Base-by-base conservation (phyloP, 2,329 filamentous ascomycete genomes). In the Xylariaceae sp. region DNA sequence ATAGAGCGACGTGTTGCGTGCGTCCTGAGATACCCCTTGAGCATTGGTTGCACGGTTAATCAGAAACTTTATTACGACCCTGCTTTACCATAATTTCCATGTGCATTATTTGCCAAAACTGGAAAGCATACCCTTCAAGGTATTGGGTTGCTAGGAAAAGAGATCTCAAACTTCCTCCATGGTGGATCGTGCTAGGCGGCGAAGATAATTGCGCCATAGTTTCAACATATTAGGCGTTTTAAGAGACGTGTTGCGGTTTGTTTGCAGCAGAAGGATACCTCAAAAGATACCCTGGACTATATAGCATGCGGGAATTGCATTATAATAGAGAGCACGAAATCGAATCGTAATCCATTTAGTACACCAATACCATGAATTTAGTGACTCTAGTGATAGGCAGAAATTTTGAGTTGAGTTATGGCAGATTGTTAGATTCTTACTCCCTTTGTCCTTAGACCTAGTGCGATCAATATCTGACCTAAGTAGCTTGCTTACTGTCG, bases 21-120 rank as follows among this genome's bases (percentile, higher is more conserved):
- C 49, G 55, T 52, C 54, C 58, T 53, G 50, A 58, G 63, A 67
- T 65, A 66, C 63, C 65, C 63, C 59, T 43, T 50, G 53, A 53
- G 53, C 56, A 57, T 56, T 53, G 40, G 35, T 54, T 64, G 47
- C 58, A 57, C 24, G 44, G 42, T 42, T 33, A n/a, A 36, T n/a
- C n/a, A n/a, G n/a, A n/a, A n/a, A n/a, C 46, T 20, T 26, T 10
- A n/a, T 33, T 40, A 43, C 13, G 11, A 30, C 11, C 20, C 49
- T 42, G 47, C 48, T 1, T 35, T 58, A 9, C 33, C n/a, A n/a
- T 53, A 46, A 58, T 57, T 13, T 15, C 26, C 21, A 16, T 27
- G 13, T 29, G 35, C 24, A 8, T 33, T 23, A 6, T 40, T 40
- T 10, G 39, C 48, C 18, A 40, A 4, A 18, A 18, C 33, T 52